These are phyloP conservation scores for Leucocoprinus leucothites DNA, from an alignment of 768 basidiomycete species.

Conservation along the genomic window DNA sequence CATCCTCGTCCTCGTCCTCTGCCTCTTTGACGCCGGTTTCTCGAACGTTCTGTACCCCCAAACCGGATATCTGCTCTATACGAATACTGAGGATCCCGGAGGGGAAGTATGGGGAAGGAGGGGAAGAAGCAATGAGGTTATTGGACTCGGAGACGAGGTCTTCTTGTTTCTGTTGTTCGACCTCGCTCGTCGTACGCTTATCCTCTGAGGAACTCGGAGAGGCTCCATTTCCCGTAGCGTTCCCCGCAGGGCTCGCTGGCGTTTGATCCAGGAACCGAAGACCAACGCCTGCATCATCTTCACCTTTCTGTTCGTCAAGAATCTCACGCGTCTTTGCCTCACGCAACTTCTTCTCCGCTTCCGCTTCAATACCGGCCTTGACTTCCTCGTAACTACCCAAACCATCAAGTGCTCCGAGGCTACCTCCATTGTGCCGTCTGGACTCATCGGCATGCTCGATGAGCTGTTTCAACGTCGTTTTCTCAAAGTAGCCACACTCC, in stretches of 20 bases:
- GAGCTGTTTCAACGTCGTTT: slow-evolving; percentile 41
- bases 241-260: not conserved
- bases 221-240: not conserved
- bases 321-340: slow-evolving; percentile 11
- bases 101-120: slow-evolving; percentile 60
- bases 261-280: not conserved
- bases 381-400: slow-evolving; percentile 27
- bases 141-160: slow-evolving; percentile 33
- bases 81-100: slow-evolving; percentile 64
- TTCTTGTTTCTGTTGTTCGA: slow-evolving; percentile 35
- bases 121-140: slow-evolving; percentile 40
- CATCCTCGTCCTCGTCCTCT: slow-evolving; percentile 54
- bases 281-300: not conserved
- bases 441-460: slow-evolving; percentile 22
- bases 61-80: slow-evolving; percentile 62
- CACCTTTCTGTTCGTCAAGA: not conserved
- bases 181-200: slow-evolving; percentile 34
- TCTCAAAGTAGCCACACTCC: slow-evolving; percentile 51
- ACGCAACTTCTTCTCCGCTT: slow-evolving; percentile 22
- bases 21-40: slow-evolving; percentile 53
- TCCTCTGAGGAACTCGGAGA: slow-evolving; percentile 26
- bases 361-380: slow-evolving; percentile 32
- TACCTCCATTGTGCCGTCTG: not conserved
- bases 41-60: slow-evolving; percentile 55
- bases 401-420: not conserved